Evolutionary conservation across 2,329 filamentous ascomycete genomes (phyloP), one percentile per base, ranked within the genome.

Genomic region (Calonectria crousiana): DNA sequence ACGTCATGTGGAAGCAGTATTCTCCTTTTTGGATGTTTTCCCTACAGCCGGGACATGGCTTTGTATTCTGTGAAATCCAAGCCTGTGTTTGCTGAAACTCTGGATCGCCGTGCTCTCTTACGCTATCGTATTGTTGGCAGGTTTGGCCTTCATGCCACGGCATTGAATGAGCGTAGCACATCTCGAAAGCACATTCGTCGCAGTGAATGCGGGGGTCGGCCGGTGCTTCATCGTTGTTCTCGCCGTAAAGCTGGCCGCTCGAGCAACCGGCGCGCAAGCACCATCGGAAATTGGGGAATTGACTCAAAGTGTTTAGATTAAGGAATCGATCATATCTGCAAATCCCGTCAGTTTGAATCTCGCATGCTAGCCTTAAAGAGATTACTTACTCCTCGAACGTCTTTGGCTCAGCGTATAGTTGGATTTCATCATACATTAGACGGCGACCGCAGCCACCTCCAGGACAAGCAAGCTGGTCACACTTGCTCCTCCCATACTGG

Each of bases 1-100:
- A 58, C 8, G 53, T 58, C 53, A 58, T 58, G n/a, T 58, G 53
- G 28, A 58, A 58, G 32, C 53, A 58, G 53, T 58, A 58, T 36
- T 58, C 53, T 58, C 53, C 53, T 6, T 58, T 58, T 36, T 58
- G 32, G 16, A 58, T 58, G n/a, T 58, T 58, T 36, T 58, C 53
- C 20, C 32, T 23, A 9, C 53, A 58, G 1, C 53, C 32, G 10
- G 53, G 53, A 26, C 53, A 58, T 14, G 53, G 30, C 32, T 58
- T 58, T 4, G 53, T 58, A n/a, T 58, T 58, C 3, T 58, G 32
- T 3, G 53, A 36, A 34, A 58, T 58, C 53, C 53, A 58, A 3
- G 16, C 3, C 38, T 58, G 53, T 4, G 32, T 58, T 38, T 58
- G 53, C 9, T 36, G 53, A 20, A 58, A 58, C 9, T 58, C 53